phyloP scores from a whole-genome alignment of 176 grass and related monocot genomes.

The Carex parvula region DNA sequence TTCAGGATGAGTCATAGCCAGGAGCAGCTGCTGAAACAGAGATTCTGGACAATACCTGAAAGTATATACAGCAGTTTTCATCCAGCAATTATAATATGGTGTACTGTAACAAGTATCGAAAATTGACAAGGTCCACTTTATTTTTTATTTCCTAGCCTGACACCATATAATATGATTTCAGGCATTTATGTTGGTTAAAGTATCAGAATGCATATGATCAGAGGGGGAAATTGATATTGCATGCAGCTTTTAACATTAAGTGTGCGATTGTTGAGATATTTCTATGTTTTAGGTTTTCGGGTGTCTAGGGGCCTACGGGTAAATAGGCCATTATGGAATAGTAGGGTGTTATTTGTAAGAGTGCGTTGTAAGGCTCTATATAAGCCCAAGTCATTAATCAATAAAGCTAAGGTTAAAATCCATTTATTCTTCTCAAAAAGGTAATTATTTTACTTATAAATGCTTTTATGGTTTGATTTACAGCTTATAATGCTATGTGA shows the following conservation, averaged over 20 bases:
- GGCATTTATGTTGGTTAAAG: neutral
- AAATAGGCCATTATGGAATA: too few species aligned
- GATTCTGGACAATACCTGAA: slow-evolving; percentile 91
- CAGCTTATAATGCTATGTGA: neutral
- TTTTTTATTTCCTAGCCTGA: neutral
- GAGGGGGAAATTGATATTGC: neutral
- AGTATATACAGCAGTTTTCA: slow-evolving; percentile 30
- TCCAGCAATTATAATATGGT: slow-evolving; percentile 16
- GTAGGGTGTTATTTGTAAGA: too few species aligned
- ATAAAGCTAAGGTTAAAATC: too few species aligned
- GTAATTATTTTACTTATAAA: neutral
- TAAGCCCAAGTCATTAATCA: too few species aligned
- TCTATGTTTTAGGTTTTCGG: too few species aligned
- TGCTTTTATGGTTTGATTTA: neutral
- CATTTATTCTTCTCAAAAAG: neutral
- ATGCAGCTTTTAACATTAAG: neutral
- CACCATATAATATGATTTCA: neutral
- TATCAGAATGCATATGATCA: neutral
- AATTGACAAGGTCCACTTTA: neutral
- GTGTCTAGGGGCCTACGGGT: too few species aligned
- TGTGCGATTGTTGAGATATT: too few species aligned
- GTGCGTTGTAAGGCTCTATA: too few species aligned
- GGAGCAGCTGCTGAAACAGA: slow-evolving; percentile 86
- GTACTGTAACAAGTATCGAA: neutral
- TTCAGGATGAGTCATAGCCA: slow-evolving; percentile 87